phyloP scores from a whole-genome alignment of 257 asterid genomes.

The Solanum pinnatisectum region DNA sequence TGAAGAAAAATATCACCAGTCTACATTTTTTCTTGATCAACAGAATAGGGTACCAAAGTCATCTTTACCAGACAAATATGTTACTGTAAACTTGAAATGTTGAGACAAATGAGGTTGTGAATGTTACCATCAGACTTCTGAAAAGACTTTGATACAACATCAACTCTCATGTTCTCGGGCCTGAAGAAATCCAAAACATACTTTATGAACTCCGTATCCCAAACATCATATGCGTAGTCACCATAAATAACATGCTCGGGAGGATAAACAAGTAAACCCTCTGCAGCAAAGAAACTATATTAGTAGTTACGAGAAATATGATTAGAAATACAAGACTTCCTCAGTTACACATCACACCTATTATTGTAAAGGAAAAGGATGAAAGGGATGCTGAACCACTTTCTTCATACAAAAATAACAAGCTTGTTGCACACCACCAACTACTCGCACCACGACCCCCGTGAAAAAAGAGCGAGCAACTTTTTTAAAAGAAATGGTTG shows the following conservation, averaged over 20 bases:
- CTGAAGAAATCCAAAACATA: conserved; percentile 58
- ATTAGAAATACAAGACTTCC: background rate
- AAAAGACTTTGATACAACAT: conserved; percentile 58
- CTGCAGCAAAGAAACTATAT: conserved; percentile 37
- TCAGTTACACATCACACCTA: background rate
- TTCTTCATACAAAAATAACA: background rate
- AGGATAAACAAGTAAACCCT: conserved; percentile 78
- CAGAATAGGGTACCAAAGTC: background rate
- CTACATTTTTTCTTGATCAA: background rate
- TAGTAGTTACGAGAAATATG: background rate
- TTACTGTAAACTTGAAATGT: background rate
- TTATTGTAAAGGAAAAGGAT: background rate
- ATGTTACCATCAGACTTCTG: conserved; percentile 52
- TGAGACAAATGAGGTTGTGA: background rate
- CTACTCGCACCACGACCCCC: background rate
- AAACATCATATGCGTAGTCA: conserved; percentile 73
- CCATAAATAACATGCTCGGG: conserved; percentile 85
- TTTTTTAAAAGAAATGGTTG: background rate
- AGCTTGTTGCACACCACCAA: background rate
- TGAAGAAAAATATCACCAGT: background rate
- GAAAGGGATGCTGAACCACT: background rate
- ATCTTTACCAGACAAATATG: background rate
- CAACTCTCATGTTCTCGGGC: conserved; percentile 96
- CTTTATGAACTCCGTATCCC: conserved; percentile 76
- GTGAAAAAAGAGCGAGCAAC: background rate